Conservation (phyloP, 305 asterid species). For the Fraxinus baroniana region DNA sequence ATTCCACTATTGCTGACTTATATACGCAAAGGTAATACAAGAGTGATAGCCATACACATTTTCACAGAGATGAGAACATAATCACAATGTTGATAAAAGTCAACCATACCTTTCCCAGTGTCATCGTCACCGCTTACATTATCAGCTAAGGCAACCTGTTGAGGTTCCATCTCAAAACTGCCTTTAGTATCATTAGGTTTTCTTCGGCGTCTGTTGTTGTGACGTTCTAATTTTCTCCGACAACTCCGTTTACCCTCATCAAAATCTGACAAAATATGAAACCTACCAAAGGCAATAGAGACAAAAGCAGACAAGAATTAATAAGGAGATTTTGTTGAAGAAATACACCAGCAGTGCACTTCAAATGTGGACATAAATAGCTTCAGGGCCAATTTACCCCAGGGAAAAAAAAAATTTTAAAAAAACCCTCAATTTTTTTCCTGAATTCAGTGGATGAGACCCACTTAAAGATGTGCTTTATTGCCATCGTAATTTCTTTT, state of each 20-base stretch:
- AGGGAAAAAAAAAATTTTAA: background rate
- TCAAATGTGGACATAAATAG: background rate
- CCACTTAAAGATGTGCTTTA: background rate
- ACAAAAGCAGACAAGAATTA: conserved; percentile 13
- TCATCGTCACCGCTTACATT: conserved; percentile 61
- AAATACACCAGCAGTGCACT: background rate
- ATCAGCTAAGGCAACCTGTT: conserved; percentile 40
- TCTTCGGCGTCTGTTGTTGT: conserved; percentile 74
- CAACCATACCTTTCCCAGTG: conserved; percentile 53
- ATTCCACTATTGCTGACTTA: background rate
- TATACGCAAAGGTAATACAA: background rate
- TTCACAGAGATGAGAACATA: background rate
- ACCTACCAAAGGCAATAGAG: conserved; percentile 52
- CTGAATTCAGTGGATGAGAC: background rate
- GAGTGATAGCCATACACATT: conserved; percentile 5
- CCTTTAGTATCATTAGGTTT: conserved; percentile 58
- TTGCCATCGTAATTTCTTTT: background rate
- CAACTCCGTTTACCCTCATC: conserved; percentile 98
- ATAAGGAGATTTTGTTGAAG: background rate
- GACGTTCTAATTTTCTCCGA: conserved; percentile 81
- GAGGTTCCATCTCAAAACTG: conserved; percentile 46
- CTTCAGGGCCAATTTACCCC: background rate
- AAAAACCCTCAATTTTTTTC: background rate
- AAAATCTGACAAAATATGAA: conserved; percentile 75
- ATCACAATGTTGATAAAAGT: background rate